Evolutionary conservation across 306 rosid species (phyloP), one percentile per base, ranked within the genome.

Genomic region (Lathyrus tuberosus): DNA sequence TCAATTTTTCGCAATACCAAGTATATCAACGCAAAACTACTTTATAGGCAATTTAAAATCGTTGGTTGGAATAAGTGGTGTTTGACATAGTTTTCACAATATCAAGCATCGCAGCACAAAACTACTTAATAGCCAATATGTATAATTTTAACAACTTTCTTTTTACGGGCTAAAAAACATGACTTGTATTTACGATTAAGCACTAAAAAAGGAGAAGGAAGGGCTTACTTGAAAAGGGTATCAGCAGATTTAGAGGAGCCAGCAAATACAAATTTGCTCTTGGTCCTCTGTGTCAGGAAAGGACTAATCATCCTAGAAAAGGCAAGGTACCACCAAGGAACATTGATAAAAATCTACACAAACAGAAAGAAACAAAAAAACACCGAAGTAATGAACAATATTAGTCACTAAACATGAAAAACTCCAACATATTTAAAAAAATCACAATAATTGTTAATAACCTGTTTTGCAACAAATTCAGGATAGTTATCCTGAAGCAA

Each of bases 281-380:
- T 91, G 31, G 91, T 91, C 85, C 97, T 80, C 76, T 87, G 96
- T 10, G 97, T 91, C 58, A 91, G 71, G 84, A 91, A 91, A 26
- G 97, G 86, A 52, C 90, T 80, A 38, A 91, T 58, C 17, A 91
- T 70, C 51, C 94, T 86, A 49, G 84, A 86, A 51, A 94, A 79
- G 40, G 98, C 97, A 31, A 86, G 94, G 79, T 86, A 94, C 98
- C 98, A 94, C 82, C 89, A 90, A 0, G 98, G 98, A 47, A 85
- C 97, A 68, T 94, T 94, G 78, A 94, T 90, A 79, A 94, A 90
- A 43, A 90, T 76, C 98, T 93, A 72, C 58, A 74, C 7, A 56
- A 48, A 37, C 46, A 48, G 8, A 62, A 74, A 40, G 17, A 59
- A 28, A 14, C 28, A 59, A 28, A 18, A 12, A 24, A 0, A 1